A percentile compares a stretch with the other conserved stretches of the same genome.
Evolutionary conservation across 306 rosid species (phyloP).

Genomic region (Rosa lucieae): DNA sequence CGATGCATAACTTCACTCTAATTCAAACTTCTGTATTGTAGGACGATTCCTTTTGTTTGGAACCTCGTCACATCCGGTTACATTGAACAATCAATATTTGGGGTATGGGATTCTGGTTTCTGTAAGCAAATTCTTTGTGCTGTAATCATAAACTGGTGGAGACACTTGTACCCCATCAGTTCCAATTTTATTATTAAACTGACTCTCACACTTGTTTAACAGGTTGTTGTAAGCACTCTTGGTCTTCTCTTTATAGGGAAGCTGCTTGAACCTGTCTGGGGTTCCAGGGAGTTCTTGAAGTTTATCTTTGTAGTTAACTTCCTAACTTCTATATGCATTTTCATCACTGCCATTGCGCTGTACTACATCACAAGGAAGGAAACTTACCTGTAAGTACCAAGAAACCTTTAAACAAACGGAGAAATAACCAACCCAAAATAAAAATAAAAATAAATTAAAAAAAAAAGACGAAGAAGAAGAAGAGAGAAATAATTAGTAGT

Average conservation of each 20-base stretch:
- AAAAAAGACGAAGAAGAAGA: background rate
- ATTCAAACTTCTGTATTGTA: slow-evolving; percentile 34
- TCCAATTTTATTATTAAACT: slow-evolving; percentile 4
- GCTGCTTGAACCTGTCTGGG: slow-evolving; percentile 96
- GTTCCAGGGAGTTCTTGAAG: slow-evolving; percentile 85
- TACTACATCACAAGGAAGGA: slow-evolving; percentile 76
- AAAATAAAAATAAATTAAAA: too few species aligned
- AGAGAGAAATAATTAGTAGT: background rate
- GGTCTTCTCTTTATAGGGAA: slow-evolving; percentile 87
- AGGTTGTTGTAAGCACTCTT: slow-evolving; percentile 61
- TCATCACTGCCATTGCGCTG: slow-evolving; percentile 80
- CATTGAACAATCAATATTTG: slow-evolving; percentile 70
- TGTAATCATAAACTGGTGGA: slow-evolving; percentile 7
- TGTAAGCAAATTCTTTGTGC: background rate
- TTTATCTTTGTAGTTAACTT: slow-evolving; percentile 83
- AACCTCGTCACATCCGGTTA: slow-evolving; percentile 84
- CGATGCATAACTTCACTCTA: slow-evolving; percentile 11
- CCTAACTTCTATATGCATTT: slow-evolving; percentile 71
- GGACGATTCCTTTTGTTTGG: slow-evolving; percentile 96
- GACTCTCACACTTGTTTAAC: slow-evolving; percentile 23
- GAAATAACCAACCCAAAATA: background rate
- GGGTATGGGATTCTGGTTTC: slow-evolving; percentile 51
- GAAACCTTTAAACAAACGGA: background rate
- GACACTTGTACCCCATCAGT: background rate
- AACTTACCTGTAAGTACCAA: slow-evolving; percentile 73